These are phyloP conservation scores for Podosphaera xanthii DNA, from an alignment of 2,329 filamentous ascomycete genomes.

Conservation along the genomic window DNA sequence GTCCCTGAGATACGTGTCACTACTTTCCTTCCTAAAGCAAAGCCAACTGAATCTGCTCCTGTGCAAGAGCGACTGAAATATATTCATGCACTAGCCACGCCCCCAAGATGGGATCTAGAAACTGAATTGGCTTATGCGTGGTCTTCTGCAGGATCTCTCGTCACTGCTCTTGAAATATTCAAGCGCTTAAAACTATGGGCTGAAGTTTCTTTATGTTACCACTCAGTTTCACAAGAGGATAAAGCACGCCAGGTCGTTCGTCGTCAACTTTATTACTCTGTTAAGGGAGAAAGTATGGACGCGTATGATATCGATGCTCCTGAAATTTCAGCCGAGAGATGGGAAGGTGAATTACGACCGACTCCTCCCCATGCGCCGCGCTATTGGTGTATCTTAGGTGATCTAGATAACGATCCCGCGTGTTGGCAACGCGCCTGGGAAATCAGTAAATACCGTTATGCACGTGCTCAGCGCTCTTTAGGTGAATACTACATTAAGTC, in stretches of 20 bases:
- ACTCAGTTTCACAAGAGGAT: slow-evolving; percentile 39
- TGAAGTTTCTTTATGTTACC: slow-evolving; percentile 64
- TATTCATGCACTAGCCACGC: slow-evolving; percentile 62
- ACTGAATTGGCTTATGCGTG: slow-evolving; percentile 83
- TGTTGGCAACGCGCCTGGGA: slow-evolving; percentile 79
- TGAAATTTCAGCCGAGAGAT: slow-evolving; percentile 31
- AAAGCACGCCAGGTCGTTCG: slow-evolving; percentile 60
- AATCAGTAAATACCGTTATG: slow-evolving; percentile 57
- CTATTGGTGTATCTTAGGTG: slow-evolving; percentile 80
- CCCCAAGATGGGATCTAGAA: slow-evolving; percentile 82
- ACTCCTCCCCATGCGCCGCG: slow-evolving; percentile 63
- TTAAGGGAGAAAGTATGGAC: slow-evolving; percentile 19
- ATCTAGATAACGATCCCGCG: slow-evolving; percentile 50
- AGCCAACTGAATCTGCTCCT: slow-evolving; percentile 54
- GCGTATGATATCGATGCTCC: slow-evolving; percentile 25
- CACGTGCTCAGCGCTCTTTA: slow-evolving; percentile 68
- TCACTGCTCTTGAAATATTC: slow-evolving; percentile 87
- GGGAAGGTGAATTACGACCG: slow-evolving; percentile 38
- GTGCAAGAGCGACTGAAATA: slow-evolving; percentile 58
- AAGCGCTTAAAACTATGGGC: slow-evolving; percentile 85
- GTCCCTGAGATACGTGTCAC: slow-evolving; percentile 29
- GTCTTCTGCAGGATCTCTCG: slow-evolving; percentile 67
- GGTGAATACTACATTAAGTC: slow-evolving; percentile 52
- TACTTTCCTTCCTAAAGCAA: slow-evolving; percentile 60
- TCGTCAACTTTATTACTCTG: slow-evolving; percentile 54